phyloP scores from a whole-genome alignment of 345 rosid genomes.

The Camelina sativa region DNA sequence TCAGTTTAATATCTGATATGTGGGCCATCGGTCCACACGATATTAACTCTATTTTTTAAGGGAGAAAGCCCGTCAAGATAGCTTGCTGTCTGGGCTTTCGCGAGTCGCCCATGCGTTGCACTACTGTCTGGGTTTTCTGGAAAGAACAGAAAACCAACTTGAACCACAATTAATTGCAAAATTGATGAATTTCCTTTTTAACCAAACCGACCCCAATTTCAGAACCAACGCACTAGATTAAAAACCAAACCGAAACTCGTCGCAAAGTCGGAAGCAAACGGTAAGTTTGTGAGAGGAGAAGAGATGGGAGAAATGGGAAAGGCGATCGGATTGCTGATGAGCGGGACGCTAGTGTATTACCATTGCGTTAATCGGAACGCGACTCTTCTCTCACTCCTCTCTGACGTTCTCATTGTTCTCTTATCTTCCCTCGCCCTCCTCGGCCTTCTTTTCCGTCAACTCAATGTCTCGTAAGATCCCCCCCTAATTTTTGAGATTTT shows the following conservation, averaged over 20 bases:
- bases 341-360: conserved; percentile 73
- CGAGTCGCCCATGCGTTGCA: conserved; percentile 27
- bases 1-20: conserved; percentile 70
- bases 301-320: conserved; percentile 58
- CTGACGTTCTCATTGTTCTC: conserved; percentile 93
- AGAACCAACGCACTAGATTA: not conserved
- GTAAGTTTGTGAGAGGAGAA: not conserved
- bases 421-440: conserved; percentile 98
- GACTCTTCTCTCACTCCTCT: conserved; percentile 71
- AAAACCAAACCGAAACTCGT: conserved; percentile 4
- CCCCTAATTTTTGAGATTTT: not conserved
- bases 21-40: conserved; percentile 33
- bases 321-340: conserved; percentile 60
- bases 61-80: not conserved
- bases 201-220: too few relatives aligned
- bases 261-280: not conserved
- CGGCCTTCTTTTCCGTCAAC: conserved; percentile 94
- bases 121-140: conserved; percentile 17
- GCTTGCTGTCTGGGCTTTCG: conserved; percentile 25
- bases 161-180: too few relatives aligned
- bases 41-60: conserved; percentile 18
- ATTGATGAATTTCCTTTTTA: too few relatives aligned
- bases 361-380: conserved; percentile 88
- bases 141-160: too few relatives aligned
- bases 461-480: conserved; percentile 76